Conservation (phyloP, 805 yeast genomes). For the Schwanniomyces vanrijiae region DNA sequence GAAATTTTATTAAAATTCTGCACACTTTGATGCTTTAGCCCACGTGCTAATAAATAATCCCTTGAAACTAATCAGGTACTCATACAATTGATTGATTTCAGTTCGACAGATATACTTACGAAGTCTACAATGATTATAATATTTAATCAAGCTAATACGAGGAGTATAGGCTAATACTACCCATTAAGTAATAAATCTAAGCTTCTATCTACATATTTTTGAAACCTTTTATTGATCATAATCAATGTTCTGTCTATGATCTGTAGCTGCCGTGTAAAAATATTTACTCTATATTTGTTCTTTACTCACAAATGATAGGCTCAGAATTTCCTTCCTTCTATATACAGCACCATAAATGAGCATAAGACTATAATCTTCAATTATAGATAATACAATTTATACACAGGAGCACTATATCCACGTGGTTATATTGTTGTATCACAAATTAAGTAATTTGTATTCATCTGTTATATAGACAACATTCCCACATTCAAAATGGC, state of each 20-base stretch:
- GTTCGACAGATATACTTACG: background rate
- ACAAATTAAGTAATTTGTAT: background rate
- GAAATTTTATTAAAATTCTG: too few species aligned
- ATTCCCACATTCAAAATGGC: background rate
- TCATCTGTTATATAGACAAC: background rate
- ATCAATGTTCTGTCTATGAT: background rate
- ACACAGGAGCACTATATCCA: background rate
- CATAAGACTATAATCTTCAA: background rate
- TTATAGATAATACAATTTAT: background rate
- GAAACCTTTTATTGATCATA: background rate
- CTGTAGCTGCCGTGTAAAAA: too few species aligned
- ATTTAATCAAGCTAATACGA: too few species aligned
- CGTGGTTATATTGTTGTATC: background rate
- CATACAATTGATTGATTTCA: background rate
- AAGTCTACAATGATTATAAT: background rate
- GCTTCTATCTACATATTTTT: background rate
- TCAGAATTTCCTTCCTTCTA: too few species aligned
- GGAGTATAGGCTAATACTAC: too few species aligned
- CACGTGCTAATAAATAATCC: background rate
- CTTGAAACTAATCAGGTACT: background rate
- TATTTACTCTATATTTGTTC: too few species aligned
- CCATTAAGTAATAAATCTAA: too few species aligned
- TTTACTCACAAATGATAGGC: too few species aligned
- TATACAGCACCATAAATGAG: background rate
- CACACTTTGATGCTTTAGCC: background rate